A percentile compares a stretch with the other conserved stretches of the same genome.
Evolutionary conservation across 345 rosid species (phyloP).

Genomic region (Salix koriyanagi): DNA sequence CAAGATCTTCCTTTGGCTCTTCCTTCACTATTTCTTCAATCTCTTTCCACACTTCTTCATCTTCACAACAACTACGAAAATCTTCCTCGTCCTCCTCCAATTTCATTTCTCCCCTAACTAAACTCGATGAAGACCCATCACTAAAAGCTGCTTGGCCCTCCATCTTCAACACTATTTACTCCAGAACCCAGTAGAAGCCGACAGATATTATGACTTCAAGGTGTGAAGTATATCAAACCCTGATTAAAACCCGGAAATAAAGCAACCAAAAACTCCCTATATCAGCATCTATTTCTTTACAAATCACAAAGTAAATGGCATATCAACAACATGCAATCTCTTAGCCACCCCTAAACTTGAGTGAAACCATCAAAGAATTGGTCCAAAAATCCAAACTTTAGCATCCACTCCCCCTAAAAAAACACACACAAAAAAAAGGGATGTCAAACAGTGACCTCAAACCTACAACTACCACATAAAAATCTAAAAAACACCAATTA

Average conservation of each 20-base stretch:
- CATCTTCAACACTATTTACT: slow-evolving; percentile 37
- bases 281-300: slow-evolving; percentile 3
- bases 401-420: slow-evolving; percentile 12
- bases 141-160: slow-evolving; percentile 35
- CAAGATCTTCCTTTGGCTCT: slow-evolving; percentile 41
- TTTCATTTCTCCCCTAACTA: slow-evolving; percentile 47
- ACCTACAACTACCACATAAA: slow-evolving; percentile 16
- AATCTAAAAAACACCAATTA: slow-evolving; percentile 21
- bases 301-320: background rate
- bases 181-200: background rate
- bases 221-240: slow-evolving; percentile 21
- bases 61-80: slow-evolving; percentile 88
- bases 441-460: slow-evolving; percentile 12
- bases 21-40: slow-evolving; percentile 48
- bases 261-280: slow-evolving; percentile 22
- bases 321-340: background rate
- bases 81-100: slow-evolving; percentile 82
- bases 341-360: slow-evolving; percentile 9
- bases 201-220: slow-evolving; percentile 13
- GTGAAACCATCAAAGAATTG: slow-evolving; percentile 2
- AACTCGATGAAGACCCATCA: slow-evolving; percentile 32
- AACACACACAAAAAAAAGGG: background rate
- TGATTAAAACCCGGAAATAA: slow-evolving; percentile 14
- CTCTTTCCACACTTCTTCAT: slow-evolving; percentile 84
- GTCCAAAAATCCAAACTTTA: slow-evolving; percentile 15